Percentiles rank a stretch among this genome's conserved stretches.
These are phyloP conservation scores for Usnea hakonensis DNA, from an alignment of 495 filamentous ascomycete species.

Conservation along the genomic window DNA sequence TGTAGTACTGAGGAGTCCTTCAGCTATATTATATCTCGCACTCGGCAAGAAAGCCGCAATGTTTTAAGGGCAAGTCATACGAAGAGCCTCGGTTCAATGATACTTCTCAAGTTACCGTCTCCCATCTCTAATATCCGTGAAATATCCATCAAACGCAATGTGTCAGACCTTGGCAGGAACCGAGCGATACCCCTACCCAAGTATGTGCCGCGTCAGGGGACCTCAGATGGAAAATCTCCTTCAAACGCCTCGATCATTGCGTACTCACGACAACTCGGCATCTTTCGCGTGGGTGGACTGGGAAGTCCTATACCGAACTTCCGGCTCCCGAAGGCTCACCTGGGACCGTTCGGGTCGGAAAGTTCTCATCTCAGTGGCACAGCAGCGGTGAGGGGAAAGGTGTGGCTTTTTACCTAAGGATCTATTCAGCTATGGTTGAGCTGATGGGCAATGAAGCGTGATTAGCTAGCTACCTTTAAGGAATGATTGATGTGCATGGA, in stretches of 20 bases:
- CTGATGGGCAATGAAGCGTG: too few relatives aligned
- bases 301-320: not conserved
- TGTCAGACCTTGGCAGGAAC: not conserved
- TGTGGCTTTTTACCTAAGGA: too few relatives aligned
- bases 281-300: slow-evolving; percentile 2
- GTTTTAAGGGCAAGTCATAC: not conserved
- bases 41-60: not conserved
- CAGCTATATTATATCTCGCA: slow-evolving; percentile 1
- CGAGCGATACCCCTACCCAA: not conserved
- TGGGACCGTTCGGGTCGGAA: not conserved
- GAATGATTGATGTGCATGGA: too few relatives aligned
- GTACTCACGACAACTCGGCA: not conserved
- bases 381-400: not conserved
- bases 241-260: not conserved
- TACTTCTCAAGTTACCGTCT: not conserved
- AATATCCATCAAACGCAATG: not conserved
- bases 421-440: too few relatives aligned
- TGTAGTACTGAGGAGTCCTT: slow-evolving; percentile 2
- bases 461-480: too few relatives aligned
- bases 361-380: not conserved
- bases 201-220: not conserved
- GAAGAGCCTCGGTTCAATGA: not conserved
- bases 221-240: not conserved
- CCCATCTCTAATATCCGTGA: not conserved
- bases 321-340: not conserved